Base-by-base conservation (phyloP, 345 rosid genomes). In the Eucalyptus urophylla region DNA sequence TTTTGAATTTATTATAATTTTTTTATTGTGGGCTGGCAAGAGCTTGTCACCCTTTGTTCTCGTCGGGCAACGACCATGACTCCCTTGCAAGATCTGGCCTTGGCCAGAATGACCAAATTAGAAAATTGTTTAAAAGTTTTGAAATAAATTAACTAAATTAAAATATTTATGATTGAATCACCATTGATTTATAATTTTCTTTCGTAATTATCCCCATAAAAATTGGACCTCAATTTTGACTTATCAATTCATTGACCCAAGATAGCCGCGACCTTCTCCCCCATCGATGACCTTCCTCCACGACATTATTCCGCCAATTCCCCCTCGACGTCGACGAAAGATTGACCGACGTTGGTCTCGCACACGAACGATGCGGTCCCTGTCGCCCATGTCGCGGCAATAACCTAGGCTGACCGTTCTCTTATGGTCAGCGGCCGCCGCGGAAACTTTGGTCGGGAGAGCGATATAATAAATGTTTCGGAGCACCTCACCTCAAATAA, bases 61-160 rank as follows among this genome's bases (percentile, higher is more conserved):
- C 7, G 6, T 62, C 0, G 6, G 1, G 33, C 16, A 2, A 27
- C 4, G 8, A 2, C 2, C 69, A 60, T 13, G 31, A 29, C 16
- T 62, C 69, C 16, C 16, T 62, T 3, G 31, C 14, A 3, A 27
- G 17, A 29, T 62, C 1, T 0, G 4, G 4, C 16, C 8, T 65
- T 65, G 11, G 5, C 10, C 15, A 5, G 10, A 7, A n/a, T 7
- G 40, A 15, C 0, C 3, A 15, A 2, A n/a, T 65, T n/a, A 8
- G 14, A 13, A 65, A 65, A 65, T 65, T 14, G 1, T 65, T 3
- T 1, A 14, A 65, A n/a, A 4, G 6, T n/a, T 65, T n/a, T 7
- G 11, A 14, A 65, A n/a, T n/a, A n/a, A n/a, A 65, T n/a, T 65
- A 5, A n/a, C 6, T n/a, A 65, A 65, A 65, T n/a, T 14, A 0